Percentiles rank a stretch among this genome's conserved stretches.
phyloP scores from a whole-genome alignment of 495 filamentous ascomycete species.

The Chaetomium cochliodes region DNA sequence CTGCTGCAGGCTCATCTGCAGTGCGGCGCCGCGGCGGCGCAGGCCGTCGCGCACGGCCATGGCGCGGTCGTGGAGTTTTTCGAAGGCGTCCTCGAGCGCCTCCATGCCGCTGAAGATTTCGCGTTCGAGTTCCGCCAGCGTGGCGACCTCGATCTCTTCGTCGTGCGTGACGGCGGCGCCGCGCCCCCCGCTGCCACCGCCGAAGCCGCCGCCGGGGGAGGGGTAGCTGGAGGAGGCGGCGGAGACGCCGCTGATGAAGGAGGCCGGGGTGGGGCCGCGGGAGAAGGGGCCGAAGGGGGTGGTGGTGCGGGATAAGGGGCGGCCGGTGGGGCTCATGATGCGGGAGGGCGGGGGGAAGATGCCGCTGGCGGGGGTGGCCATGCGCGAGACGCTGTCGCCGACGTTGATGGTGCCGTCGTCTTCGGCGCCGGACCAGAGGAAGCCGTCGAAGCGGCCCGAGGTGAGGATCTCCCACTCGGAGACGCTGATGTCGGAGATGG shows the following conservation, averaged over 20 bases:
- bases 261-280: constrained; percentile 48
- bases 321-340: constrained; percentile 33
- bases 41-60: constrained; percentile 77
- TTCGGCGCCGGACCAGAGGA: constrained; percentile 92
- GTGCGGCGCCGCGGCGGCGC: constrained; percentile 73
- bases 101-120: constrained; percentile 95
- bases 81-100: constrained; percentile 90
- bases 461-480: constrained; percentile 96
- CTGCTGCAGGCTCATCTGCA: constrained; percentile 73
- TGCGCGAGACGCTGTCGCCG: constrained; percentile 52
- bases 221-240: constrained; percentile 39
- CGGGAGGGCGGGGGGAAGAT: constrained; percentile 43
- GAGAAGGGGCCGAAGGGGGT: constrained; percentile 36
- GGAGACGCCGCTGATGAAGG: constrained; percentile 47
- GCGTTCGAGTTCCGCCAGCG: constrained; percentile 84
- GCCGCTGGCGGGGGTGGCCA: constrained; percentile 52
- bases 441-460: constrained; percentile 95
- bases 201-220: too few species aligned
- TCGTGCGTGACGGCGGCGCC: constrained; percentile 69
- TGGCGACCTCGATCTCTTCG: constrained; percentile 89
- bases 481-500: constrained; percentile 78
- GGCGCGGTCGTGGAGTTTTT: constrained; percentile 81
- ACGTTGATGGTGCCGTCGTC: constrained; percentile 46
- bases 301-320: constrained; percentile 40
- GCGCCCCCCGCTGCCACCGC: too few species aligned